A percentile compares a stretch with the other conserved stretches of the same genome.
Evolutionary conservation across 768 basidiomycete genomes (phyloP).

Genomic region (Tulasnella sp.): DNA sequence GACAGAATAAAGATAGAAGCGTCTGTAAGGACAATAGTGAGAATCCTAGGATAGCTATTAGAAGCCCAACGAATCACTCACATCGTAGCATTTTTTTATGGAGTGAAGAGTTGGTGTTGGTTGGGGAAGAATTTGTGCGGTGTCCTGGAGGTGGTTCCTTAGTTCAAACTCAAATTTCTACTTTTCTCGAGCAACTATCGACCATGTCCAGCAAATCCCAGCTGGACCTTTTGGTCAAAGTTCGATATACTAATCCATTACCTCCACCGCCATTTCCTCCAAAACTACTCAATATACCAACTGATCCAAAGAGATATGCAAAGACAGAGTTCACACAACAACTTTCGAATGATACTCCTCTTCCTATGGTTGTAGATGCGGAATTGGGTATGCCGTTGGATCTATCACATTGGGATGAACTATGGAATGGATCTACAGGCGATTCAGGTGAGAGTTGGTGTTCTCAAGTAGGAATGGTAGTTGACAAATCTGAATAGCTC

Average conservation of each 20-base stretch:
- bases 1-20: slow-evolving; percentile 1
- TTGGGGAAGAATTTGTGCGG: not conserved
- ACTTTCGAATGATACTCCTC: slow-evolving; percentile 62
- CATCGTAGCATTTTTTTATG: not conserved
- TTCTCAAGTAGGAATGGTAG: no score
- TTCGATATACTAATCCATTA: slow-evolving; percentile 87
- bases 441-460: slow-evolving; percentile 40
- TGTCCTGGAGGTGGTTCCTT: not conserved
- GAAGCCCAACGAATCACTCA: not conserved
- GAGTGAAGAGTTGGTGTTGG: not conserved
- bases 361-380: slow-evolving; percentile 94
- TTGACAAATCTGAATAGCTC: not conserved
- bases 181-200: not conserved
- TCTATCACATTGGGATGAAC: slow-evolving; percentile 62
- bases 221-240: slow-evolving; percentile 82
- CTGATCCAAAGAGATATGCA: slow-evolving; percentile 76
- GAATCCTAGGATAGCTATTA: no score
- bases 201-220: slow-evolving; percentile 24
- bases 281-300: slow-evolving; percentile 84
- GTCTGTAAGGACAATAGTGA: not conserved
- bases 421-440: slow-evolving; percentile 72
- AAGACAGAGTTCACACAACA: slow-evolving; percentile 72
- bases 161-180: not conserved
- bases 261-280: slow-evolving; percentile 96
- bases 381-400: slow-evolving; percentile 96